Evolutionary conservation across 1,139 yeast species (phyloP), one percentile per base, ranked within the genome.

Genomic region (Candida glucosophila): DNA sequence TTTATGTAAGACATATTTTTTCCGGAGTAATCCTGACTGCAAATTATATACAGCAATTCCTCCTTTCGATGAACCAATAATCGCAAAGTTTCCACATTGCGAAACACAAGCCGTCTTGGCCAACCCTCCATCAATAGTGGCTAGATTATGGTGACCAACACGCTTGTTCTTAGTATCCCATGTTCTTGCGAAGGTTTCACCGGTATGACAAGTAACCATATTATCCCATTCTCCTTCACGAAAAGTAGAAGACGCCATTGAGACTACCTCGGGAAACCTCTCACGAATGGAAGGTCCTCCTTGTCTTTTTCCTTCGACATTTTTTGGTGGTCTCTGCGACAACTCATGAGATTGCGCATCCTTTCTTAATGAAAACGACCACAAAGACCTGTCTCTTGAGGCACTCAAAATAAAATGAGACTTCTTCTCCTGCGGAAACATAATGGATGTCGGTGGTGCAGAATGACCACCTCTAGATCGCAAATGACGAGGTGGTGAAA

Each of bases 391-490:
- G 54, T 92, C 98, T 39, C 79, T 70, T 0, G 97, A 83, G 4
- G 93, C 94, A 35, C 95, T 82, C 30, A 83, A 67, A 17, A 92
- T 49, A 52, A 76, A 83, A 52, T 92, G 98, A 1, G 95, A 76
- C 35, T 73, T 77, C 12, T 74, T 72, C 39, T 71, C 76, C 40
- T 82, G 81, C 3, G 94, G 85, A 50, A 90, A 92, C 19, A 66
- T 62, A 25, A 92, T 76, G 8, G 74, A 55, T 1, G 80, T 65
- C 3, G 98, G 94, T 5, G 98, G 95, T 13, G 85, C 80, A 3
- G 95, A 76, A 51, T 92, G 98, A 9, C 99, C 99, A 41, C 97
- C 97, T 49, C 98, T 73, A 1, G 94, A 81, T 51, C 98, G 74
- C 41, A 92, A 65, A 35, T 79, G 76, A 47, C 98, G 77, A 20